Base-by-base conservation (phyloP, 2,329 filamentous ascomycete species). In the Sarocladiaceae sp. region DNA sequence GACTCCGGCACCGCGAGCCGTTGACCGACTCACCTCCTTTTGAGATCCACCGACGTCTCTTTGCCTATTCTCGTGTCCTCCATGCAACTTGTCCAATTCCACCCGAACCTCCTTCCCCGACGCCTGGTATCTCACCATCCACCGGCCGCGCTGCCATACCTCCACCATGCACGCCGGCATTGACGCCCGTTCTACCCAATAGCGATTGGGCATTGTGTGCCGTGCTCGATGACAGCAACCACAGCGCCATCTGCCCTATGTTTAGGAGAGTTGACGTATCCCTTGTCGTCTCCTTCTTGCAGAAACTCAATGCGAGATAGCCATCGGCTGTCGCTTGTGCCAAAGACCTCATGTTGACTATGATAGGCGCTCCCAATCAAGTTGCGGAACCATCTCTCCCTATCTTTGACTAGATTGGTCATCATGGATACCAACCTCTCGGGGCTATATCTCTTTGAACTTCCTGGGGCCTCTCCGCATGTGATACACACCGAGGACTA, bases 21-120 rank as follows among this genome's bases (percentile, higher is more conserved):
- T 50, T 37, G 33, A 50, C 47, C 47, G 47, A 25, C 47, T 50
- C 47, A 50, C 47, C 47, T 50, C 50, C 11, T 11, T 50, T 56
- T 66, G 44, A 63, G 51, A 26, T 67, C 65, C 33, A 76, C 53
- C 1, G n/a, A 33, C 12, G n/a, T n/a, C n/a, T n/a, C 20, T 26
- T 22, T 20, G 37, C 37, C 37, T 40, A 35, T 33, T 10, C 12
- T 13, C 17, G 12, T 36, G 8, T 20, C 26, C 12, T 49, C 46
- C 46, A 4, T 35, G 15, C 12, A 8, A 6, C 18, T 11, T 29
- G 5, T 8, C 42, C 17, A n/a, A 10, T 18, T 20, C 3, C 46
- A 26, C 35, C 28, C 12, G 25, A 11, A 7, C 8, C 8, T 25
- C 23, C 4, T 17, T 28, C 4, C 26, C 26, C 42, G 42, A 28